These are phyloP conservation scores for Trichoderma simmonsii DNA, from an alignment of 2,329 filamentous ascomycete species.

Conservation along the genomic window DNA sequence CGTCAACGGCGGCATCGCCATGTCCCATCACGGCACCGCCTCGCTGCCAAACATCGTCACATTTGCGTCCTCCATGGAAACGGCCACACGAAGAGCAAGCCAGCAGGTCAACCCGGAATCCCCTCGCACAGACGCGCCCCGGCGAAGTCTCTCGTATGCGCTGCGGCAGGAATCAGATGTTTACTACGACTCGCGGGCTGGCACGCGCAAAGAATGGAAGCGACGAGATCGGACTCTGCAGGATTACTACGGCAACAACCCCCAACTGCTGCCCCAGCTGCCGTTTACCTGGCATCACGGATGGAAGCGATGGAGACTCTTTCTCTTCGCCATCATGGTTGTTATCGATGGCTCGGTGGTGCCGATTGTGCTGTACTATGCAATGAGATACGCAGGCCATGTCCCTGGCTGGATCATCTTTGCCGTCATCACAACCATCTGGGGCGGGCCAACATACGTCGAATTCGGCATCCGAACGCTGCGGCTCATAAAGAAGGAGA, in stretches of 20 bases:
- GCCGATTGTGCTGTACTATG: slow-evolving; percentile 53
- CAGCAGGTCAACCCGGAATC: neutral
- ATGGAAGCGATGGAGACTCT: slow-evolving; percentile 41
- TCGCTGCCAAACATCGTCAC: neutral
- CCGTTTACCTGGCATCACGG: slow-evolving; percentile 43
- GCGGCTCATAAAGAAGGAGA: slow-evolving; percentile 47
- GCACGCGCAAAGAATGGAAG: slow-evolving; percentile 34
- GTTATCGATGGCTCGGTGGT: slow-evolving; percentile 44
- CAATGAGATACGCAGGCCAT: slow-evolving; percentile 41
- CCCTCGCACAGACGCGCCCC: slow-evolving; percentile 22
- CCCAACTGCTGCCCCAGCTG: slow-evolving; percentile 38
- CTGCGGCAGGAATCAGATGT: slow-evolving; percentile 33
- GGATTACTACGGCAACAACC: slow-evolving; percentile 41
- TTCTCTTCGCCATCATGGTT: slow-evolving; percentile 46
- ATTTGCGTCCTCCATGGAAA: neutral
- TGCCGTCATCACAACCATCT: slow-evolving; percentile 53
- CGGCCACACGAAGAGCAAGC: neutral
- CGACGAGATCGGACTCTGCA: slow-evolving; percentile 36
- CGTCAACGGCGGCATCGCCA: neutral
- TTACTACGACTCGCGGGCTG: slow-evolving; percentile 42
- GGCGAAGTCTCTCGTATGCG: slow-evolving; percentile 36
- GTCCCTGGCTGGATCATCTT: slow-evolving; percentile 45
- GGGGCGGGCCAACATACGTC: slow-evolving; percentile 53
- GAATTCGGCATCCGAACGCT: slow-evolving; percentile 50
- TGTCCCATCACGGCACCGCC: neutral